These are phyloP conservation scores for Dictyostelium intermedium DNA, from an alignment of 78 protist genomes.

Conservation along the genomic window DNA sequence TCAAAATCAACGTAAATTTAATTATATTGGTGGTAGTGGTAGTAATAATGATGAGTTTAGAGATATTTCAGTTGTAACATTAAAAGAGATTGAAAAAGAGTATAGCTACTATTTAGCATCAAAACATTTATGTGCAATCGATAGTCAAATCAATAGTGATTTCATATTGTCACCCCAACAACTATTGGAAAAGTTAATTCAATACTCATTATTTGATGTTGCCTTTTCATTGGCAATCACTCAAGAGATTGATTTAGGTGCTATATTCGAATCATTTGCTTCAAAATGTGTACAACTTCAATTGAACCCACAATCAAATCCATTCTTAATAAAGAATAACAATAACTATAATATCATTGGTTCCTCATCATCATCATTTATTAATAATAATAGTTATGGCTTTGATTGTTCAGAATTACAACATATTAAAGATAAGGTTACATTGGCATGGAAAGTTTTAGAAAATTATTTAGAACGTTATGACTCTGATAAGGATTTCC, in stretches of 20 bases:
- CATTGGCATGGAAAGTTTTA: constrained; percentile 35
- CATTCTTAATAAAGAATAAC: not conserved
- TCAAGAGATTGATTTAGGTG: constrained; percentile 28
- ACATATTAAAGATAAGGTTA: not conserved
- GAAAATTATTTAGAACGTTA: constrained; percentile 24
- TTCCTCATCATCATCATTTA: no score
- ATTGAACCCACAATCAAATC: constrained; percentile 26
- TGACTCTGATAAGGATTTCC: constrained; percentile 17
- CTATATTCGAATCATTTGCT: constrained; percentile 35
- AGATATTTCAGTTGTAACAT: not conserved
- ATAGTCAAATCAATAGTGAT: not conserved
- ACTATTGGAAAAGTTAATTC: not conserved
- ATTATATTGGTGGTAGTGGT: not conserved
- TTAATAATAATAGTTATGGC: not conserved
- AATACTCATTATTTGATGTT: constrained; percentile 12
- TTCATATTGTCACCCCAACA: constrained; percentile 31
- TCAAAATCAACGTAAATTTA: not conserved
- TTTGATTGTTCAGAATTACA: constrained; percentile 6
- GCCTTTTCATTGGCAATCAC: constrained; percentile 33
- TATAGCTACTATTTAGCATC: constrained; percentile 19
- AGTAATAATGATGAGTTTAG: not conserved
- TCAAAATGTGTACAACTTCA: constrained; percentile 43
- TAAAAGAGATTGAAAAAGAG: constrained; percentile 6
- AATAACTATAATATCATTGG: not conserved
- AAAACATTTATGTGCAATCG: not conserved